These are phyloP conservation scores for Diplogelasinospora grovesii DNA, from an alignment of 495 filamentous ascomycete species.

Conservation along the genomic window DNA sequence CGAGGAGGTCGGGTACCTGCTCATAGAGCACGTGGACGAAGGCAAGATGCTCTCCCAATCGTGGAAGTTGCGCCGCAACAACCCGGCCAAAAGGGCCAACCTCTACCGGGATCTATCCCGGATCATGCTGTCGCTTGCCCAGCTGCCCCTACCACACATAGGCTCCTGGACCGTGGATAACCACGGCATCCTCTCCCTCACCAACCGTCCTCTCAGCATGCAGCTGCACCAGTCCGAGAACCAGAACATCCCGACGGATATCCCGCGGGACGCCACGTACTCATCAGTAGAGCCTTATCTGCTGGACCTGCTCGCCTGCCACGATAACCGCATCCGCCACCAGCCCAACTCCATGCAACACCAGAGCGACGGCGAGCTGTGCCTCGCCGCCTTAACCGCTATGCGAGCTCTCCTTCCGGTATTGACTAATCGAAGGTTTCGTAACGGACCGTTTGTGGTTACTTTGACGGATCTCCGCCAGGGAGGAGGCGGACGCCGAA, in stretches of 20 bases:
- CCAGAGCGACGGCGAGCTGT: not conserved
- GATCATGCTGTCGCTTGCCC: conserved; percentile 1
- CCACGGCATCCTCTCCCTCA: not conserved
- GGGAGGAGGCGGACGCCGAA: too few species aligned
- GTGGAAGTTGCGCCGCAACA: not conserved
- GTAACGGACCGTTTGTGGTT: conserved; percentile 7
- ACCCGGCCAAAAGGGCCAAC: not conserved
- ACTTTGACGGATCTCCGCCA: conserved; percentile 6
- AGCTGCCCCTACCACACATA: not conserved
- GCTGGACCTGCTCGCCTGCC: not conserved
- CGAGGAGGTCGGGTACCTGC: not conserved
- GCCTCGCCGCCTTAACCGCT: not conserved
- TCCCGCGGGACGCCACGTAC: conserved; percentile 1
- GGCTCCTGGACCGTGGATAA: not conserved
- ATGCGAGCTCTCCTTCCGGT: not conserved
- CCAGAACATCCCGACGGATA: not conserved
- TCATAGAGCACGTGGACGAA: not conserved
- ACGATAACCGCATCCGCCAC: conserved; percentile 4
- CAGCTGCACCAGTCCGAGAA: conserved; percentile 4
- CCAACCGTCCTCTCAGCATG: not conserved
- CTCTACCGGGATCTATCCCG: conserved; percentile 2
- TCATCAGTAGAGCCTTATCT: not conserved
- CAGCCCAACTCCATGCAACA: not conserved
- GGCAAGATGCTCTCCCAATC: conserved; percentile 1
- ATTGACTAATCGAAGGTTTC: not conserved